These are phyloP conservation scores for Gyromitra esculenta DNA, from an alignment of 2,329 filamentous ascomycete species.

Conservation along the genomic window DNA sequence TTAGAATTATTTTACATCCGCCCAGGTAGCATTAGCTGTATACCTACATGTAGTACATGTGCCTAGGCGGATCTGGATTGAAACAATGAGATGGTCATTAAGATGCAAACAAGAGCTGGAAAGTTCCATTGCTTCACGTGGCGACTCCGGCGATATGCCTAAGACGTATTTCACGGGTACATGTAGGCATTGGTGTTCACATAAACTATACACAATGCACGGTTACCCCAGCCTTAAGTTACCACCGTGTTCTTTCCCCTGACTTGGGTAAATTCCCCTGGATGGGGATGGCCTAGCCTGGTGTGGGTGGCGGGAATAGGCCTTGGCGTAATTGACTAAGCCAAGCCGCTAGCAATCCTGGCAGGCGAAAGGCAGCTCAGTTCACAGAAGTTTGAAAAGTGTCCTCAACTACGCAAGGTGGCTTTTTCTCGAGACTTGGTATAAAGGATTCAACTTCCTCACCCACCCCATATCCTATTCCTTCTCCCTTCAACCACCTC, in stretches of 20 bases:
- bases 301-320: constrained; percentile 12
- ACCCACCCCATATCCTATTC: constrained; percentile 17
- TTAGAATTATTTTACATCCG: neutral
- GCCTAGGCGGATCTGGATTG: neutral
- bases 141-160: neutral
- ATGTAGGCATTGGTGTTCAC: constrained; percentile 6
- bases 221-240: constrained; percentile 42
- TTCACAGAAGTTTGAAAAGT: constrained; percentile 50
- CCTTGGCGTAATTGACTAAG: constrained; percentile 28
- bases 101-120: constrained; percentile 14
- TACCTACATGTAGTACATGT: neutral
- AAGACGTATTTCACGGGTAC: too few species aligned
- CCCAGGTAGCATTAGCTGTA: constrained; percentile 1
- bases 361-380: constrained; percentile 24
- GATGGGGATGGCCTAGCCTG: constrained; percentile 2
- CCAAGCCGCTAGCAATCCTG: constrained; percentile 35
- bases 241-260: constrained; percentile 54
- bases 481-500: constrained; percentile 34
- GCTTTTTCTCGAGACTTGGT: constrained; percentile 50
- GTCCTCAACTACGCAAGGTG: constrained; percentile 54
- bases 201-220: constrained; percentile 19
- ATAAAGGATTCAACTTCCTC: constrained; percentile 51
- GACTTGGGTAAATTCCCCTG: constrained; percentile 36
- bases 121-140: constrained; percentile 13
- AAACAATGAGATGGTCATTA: neutral